A percentile compares a stretch with the other conserved stretches of the same genome.
Evolutionary conservation across 495 filamentous ascomycete species (phyloP).

Genomic region (Podospora bellae-mahoneyi): DNA sequence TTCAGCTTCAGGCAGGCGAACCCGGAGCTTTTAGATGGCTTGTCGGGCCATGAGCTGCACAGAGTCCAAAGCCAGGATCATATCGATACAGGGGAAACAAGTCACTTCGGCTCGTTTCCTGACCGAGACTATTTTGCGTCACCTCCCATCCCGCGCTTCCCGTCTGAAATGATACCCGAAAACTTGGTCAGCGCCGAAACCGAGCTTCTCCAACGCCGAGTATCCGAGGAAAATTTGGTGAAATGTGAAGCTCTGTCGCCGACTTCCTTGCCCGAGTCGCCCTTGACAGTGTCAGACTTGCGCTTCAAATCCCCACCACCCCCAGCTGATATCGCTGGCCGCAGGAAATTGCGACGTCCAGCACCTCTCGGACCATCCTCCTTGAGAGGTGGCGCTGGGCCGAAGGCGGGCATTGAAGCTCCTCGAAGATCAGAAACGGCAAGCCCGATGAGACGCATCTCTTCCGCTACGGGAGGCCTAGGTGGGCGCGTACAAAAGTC

Average conservation of each 20-base stretch:
- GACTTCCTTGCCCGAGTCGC: conserved; percentile 30
- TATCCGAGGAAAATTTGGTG: conserved; percentile 20
- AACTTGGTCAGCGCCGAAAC: conserved; percentile 4
- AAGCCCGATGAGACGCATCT: conserved; percentile 47
- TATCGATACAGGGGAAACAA: conserved; percentile 14
- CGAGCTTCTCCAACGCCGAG: conserved; percentile 17
- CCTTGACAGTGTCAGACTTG: conserved; percentile 19
- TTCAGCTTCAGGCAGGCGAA: conserved; percentile 19
- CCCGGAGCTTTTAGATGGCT: conserved; percentile 1
- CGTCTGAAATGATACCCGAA: conserved; percentile 26
- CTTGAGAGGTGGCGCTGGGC: conserved; percentile 34
- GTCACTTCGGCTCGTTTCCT: conserved; percentile 20
- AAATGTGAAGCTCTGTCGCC: conserved; percentile 30
- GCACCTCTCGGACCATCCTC: conserved; percentile 38
- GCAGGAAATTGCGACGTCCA: conserved; percentile 46
- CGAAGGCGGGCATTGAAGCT: conserved; percentile 41
- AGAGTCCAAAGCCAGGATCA: conserved; percentile 12
- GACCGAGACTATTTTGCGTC: conserved; percentile 26
- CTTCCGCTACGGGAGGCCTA: conserved; percentile 39
- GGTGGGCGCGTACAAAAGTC: conserved; percentile 43
- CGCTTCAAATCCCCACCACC: conserved; percentile 48
- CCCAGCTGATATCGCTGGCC: conserved; percentile 45
- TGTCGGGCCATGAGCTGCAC: conserved; percentile 13
- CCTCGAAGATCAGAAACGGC: conserved; percentile 36
- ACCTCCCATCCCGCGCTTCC: conserved; percentile 21